Evolutionary conservation across 1,139 yeast genomes (phyloP).

Genomic region (Kluyveromyces marxianus): DNA sequence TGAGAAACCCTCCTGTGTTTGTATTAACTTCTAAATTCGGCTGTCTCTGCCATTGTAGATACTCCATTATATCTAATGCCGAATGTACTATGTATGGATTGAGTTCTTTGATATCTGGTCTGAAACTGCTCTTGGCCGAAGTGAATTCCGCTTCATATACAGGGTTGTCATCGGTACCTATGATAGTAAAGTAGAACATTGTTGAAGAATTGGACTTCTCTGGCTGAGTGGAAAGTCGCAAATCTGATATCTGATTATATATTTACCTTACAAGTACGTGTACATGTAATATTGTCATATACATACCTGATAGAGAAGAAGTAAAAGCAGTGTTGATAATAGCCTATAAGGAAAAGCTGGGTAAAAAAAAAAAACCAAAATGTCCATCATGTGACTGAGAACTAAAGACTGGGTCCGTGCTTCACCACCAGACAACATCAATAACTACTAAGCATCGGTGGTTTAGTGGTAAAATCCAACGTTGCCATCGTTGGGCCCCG

Average conservation of each 20-base stretch:
- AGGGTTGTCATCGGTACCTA: constrained; percentile 84
- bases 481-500: constrained; percentile 9
- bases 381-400: no score
- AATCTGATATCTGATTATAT: no score
- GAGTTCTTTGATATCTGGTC: constrained; percentile 66
- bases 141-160: constrained; percentile 76
- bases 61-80: constrained; percentile 83
- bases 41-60: constrained; percentile 70
- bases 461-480: constrained; percentile 8
- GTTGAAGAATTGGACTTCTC: neutral
- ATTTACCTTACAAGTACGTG: no score
- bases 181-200: constrained; percentile 75
- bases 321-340: no score
- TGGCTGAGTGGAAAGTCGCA: no score
- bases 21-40: constrained; percentile 25
- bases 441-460: constrained; percentile 7
- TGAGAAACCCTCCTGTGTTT: constrained; percentile 16
- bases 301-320: no score
- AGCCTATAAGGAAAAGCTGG: no score
- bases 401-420: no score
- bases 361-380: no score
- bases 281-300: no score
- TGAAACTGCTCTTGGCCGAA: constrained; percentile 39
- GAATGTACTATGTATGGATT: constrained; percentile 86
- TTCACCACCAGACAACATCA: neutral